Base-by-base conservation (phyloP, 257 asterid species). In the Penstemon davidsonii region DNA sequence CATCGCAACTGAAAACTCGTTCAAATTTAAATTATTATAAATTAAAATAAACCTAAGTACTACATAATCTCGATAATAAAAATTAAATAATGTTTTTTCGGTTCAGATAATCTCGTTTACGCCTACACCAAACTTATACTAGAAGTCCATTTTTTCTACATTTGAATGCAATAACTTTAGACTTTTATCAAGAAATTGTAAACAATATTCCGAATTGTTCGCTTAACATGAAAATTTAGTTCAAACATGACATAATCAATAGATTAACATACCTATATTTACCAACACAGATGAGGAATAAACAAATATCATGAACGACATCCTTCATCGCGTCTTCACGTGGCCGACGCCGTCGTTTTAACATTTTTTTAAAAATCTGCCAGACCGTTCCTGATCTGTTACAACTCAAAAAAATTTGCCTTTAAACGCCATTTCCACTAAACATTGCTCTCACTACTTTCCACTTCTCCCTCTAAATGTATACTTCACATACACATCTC, bases 361-460 rank as follows among this genome's bases (percentile, higher is more conserved):
- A 44, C 6, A 40, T 70, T 51, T 75, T 64, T 40, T 71, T 56
- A 74, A 62, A 33, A 47, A 13, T 66, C 66, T 12, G 53, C 63
- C 45, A 74, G 72, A 72, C 76, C 74, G 74, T 68, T 68, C 70
- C 76, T 49, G 72, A 75, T 63, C 78, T 75, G 71, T 40, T 54
- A 52, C 67, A 38, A 60, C 73, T 59, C 58, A 44, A 47, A 40
- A n/a, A 41, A 42, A 12, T 19, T 46, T 11, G n/a, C 51, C 57
- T 68, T 59, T 61, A 43, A 63, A 50, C 33, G 46, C 15, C 60
- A 60, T 47, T 38, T 49, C 55, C 60, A 67, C 74, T 38, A 10
- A n/a, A 73, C 75, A 62, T 55, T 67, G 60, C 33, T 36, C 69
- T 69, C 73, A 59, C 10, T 55, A 15, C 56, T 70, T 58, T 36